Percentiles rank a stretch among this genome's conserved stretches.
These are phyloP conservation scores for Pyrrhoderma lamaoense DNA, from an alignment of 1,284 basidiomycete genomes.

Conservation along the genomic window DNA sequence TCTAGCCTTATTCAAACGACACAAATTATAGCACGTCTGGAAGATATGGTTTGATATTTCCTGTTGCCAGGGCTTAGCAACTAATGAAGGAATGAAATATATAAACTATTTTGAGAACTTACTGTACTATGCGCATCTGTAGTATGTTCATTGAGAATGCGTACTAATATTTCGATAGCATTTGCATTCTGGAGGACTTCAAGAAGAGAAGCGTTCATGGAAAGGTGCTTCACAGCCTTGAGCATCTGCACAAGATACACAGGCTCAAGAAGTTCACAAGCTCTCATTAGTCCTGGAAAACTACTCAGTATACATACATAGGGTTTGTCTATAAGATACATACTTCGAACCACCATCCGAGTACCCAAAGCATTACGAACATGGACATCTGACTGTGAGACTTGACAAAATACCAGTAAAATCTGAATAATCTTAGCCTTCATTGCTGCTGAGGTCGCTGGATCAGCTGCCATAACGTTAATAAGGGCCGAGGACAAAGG, in stretches of 20 bases:
- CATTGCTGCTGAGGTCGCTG: conserved; percentile 62
- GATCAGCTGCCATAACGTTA: conserved; percentile 76
- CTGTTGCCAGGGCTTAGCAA: conserved; percentile 33
- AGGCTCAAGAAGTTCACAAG: conserved; percentile 76
- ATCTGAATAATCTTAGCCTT: conserved; percentile 88
- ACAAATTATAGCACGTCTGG: conserved; percentile 92
- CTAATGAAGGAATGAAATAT: no score
- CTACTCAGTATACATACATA: conserved; percentile 5
- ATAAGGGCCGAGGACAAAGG: conserved; percentile 86
- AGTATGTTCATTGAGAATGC: conserved; percentile 76
- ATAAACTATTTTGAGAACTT: conserved; percentile 27
- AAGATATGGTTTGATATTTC: conserved; percentile 93
- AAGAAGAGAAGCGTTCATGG: conserved; percentile 84
- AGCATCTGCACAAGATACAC: conserved; percentile 84
- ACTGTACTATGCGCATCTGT: conserved; percentile 78
- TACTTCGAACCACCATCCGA: conserved; percentile 82
- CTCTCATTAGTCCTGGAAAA: conserved; percentile 66
- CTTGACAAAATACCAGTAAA: conserved; percentile 89
- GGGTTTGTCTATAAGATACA: conserved; percentile 29
- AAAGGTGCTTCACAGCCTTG: conserved; percentile 93
- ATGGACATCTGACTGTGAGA: conserved; percentile 88
- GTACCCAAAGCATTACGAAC: conserved; percentile 88
- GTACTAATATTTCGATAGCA: conserved; percentile 84
- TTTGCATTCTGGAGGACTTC: conserved; percentile 96
- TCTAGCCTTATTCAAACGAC: conserved; percentile 85